Evolutionary conservation across 192 early-diverging fungal species (phyloP).

Genomic region (Entomortierella lignicola): DNA sequence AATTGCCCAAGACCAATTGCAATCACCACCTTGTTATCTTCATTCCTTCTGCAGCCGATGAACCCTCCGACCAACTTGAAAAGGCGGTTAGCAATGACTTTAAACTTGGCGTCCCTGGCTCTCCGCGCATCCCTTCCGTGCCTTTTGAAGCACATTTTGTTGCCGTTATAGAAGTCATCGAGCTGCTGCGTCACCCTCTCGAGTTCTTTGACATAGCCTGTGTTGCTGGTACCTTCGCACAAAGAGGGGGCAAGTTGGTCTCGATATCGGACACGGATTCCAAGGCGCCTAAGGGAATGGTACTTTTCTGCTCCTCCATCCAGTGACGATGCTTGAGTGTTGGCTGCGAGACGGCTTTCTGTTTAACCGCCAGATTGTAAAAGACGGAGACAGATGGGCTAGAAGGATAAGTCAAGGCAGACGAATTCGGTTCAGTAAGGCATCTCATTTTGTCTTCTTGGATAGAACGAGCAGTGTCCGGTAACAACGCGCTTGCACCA

Average conservation of each 20-base stretch:
- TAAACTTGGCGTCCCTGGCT: slow-evolving; percentile 3
- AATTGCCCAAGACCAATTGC: slow-evolving; percentile 3
- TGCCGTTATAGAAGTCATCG: slow-evolving; percentile 2
- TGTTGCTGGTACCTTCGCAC: neutral
- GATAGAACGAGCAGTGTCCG: too few species aligned
- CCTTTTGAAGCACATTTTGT: neutral
- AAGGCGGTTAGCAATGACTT: neutral
- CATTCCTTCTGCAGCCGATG: neutral
- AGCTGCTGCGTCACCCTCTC: neutral
- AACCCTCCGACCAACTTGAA: slow-evolving; percentile 1
- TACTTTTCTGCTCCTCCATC: neutral
- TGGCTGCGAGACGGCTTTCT: slow-evolving; percentile 10
- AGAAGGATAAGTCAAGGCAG: too few species aligned
- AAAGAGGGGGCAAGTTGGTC: neutral
- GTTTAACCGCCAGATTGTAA: slow-evolving; percentile 25
- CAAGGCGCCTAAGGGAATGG: neutral
- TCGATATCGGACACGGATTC: slow-evolving; percentile 9
- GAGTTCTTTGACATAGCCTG: neutral
- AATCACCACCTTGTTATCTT: slow-evolving; percentile 12
- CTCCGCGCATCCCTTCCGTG: slow-evolving; percentile 1
- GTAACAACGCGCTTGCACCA: slow-evolving; percentile 15
- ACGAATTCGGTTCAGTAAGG: neutral
- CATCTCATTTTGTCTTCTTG: neutral
- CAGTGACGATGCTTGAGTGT: slow-evolving; percentile 6
- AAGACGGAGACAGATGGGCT: neutral